Percentiles rank a stretch among this genome's conserved stretches.
phyloP scores from a whole-genome alignment of 192 early-diverging fungal species.

The Backusella circina region DNA sequence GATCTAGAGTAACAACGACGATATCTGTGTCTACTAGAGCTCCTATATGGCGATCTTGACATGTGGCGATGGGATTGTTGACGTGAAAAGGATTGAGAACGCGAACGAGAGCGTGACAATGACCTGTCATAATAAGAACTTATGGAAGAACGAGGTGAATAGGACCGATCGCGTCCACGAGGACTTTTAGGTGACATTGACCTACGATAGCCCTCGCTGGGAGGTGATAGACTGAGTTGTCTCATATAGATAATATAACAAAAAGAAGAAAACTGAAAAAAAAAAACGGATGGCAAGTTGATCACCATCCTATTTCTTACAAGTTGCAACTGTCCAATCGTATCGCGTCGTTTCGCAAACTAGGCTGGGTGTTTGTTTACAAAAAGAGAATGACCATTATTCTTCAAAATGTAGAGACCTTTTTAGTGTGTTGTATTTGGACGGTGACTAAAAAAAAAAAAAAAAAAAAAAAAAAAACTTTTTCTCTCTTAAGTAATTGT shows the following conservation, averaged over 20 bases:
- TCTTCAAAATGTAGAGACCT: no score
- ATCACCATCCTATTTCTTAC: no score
- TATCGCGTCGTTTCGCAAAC: no score
- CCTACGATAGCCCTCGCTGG: not conserved
- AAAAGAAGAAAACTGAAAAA: not conserved
- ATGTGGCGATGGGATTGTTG: slow-evolving; percentile 4
- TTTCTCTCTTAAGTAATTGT: no score
- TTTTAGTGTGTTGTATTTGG: no score
- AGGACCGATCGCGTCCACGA: not conserved
- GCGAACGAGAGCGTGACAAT: slow-evolving; percentile 5
- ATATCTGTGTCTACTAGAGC: not conserved
- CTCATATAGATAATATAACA: slow-evolving; percentile 3
- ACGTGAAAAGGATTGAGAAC: slow-evolving; percentile 13
- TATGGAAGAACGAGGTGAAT: not conserved
- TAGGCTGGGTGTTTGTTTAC: no score
- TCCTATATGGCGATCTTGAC: slow-evolving; percentile 18
- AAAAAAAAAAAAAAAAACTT: no score
- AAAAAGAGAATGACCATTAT: no score
- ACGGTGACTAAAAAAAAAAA: no score
- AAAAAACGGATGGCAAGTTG: not conserved
- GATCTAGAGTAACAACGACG: slow-evolving; percentile 2
- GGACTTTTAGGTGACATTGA: not conserved
- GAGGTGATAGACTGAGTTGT: not conserved
- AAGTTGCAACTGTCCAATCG: no score
- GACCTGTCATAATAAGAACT: not conserved